Evolutionary conservation across 495 filamentous ascomycete species (phyloP).

Genomic region (Penicillium ochrochloron): DNA sequence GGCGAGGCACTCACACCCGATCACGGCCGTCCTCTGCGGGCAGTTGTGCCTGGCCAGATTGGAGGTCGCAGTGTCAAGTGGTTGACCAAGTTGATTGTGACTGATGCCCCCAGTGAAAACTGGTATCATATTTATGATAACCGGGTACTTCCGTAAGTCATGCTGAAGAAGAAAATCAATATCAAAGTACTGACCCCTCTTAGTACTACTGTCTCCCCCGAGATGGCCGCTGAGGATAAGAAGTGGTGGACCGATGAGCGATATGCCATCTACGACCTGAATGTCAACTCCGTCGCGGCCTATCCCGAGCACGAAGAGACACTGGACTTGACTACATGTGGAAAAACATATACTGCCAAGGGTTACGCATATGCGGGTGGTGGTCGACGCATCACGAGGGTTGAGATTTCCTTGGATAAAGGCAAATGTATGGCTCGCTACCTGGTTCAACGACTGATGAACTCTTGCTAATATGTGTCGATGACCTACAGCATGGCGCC

Average conservation of each 20-base stretch:
- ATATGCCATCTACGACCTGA: slow-evolving; percentile 94
- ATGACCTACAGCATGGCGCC: slow-evolving; percentile 63
- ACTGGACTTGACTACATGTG: slow-evolving; percentile 54
- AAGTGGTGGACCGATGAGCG: slow-evolving; percentile 89
- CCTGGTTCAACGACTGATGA: background rate
- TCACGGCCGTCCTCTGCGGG: slow-evolving; percentile 83
- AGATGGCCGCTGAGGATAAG: slow-evolving; percentile 74
- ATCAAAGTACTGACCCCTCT: slow-evolving; percentile 11
- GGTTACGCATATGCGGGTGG: slow-evolving; percentile 94
- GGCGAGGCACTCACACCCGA: slow-evolving; percentile 83
- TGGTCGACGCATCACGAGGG: slow-evolving; percentile 80
- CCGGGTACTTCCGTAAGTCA: slow-evolving; percentile 73
- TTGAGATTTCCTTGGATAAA: slow-evolving; percentile 83
- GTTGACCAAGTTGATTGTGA: slow-evolving; percentile 84
- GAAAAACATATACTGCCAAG: slow-evolving; percentile 63
- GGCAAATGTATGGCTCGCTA: slow-evolving; percentile 21
- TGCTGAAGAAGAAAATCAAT: background rate
- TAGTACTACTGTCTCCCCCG: slow-evolving; percentile 80
- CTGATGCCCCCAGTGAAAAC: slow-evolving; percentile 80
- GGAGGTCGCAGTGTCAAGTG: slow-evolving; percentile 95
- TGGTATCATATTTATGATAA: slow-evolving; percentile 99
- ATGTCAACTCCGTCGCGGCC: slow-evolving; percentile 81
- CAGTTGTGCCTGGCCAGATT: slow-evolving; percentile 91
- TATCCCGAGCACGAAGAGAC: slow-evolving; percentile 83
- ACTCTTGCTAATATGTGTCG: background rate